Evolutionary conservation across 495 filamentous ascomycete genomes (phyloP), one percentile per base, ranked within the genome.

Genomic region (Astrocystis sublimbata): DNA sequence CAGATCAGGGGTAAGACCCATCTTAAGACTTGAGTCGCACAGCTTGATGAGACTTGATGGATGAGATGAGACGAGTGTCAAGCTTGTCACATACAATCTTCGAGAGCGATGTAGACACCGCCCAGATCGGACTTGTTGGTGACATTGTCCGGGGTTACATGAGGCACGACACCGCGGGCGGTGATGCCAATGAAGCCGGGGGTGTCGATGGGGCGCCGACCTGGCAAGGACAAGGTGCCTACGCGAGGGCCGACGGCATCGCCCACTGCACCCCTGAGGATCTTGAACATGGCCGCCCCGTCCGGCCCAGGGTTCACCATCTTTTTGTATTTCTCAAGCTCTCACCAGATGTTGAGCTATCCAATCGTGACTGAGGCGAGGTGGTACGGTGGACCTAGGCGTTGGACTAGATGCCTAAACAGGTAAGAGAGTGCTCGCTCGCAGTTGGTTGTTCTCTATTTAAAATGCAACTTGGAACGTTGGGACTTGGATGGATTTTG

Each of bases 71-170:
- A 13, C 31, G 10, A 31, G 19, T 19, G 13, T 36, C 6, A 28
- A 6, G 6, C 7, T 17, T 4, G 33, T 36, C 15, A 83, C 88
- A 78, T 78, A 97, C 94, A 98, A 74, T 98, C 96, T 82, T 98
- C 94, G 12, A 98, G 74, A 12, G 89, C 91, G 59, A 92, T 78
- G 73, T 93, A 96, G 24, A 92, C 78, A 49, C 89, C 90, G 19
- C 74, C 76, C 42, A 92, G 79, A 6, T 83, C 68, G 6, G 87
- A 85, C 64, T 89, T 82, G 36, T 86, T 84, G 26, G 75, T 73
- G 63, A 93, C 76, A 65, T 89, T 88, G 79, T 98, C 94, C 56
- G 92, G 93, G 15, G 92, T 86, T 54, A 98, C 75, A 76, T 98
- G 94, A 23, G 94, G 91, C 30, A 97, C 77, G 2, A 80, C 83